Evolutionary conservation across 2,329 filamentous ascomycete genomes (phyloP).

Genomic region (Monilinia vaccinii-corymbosi): DNA sequence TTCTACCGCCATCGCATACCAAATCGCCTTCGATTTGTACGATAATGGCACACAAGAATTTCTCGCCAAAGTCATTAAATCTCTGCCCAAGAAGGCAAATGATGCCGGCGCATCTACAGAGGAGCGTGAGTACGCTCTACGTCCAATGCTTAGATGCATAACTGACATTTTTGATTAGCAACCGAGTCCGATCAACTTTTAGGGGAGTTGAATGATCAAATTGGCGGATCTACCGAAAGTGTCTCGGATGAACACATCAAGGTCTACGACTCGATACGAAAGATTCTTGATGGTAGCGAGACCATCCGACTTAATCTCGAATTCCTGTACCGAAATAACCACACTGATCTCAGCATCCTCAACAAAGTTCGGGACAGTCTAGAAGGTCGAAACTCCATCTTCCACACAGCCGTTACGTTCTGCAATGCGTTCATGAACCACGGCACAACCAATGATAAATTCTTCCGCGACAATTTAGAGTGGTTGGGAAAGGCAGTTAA

Average conservation of each 20-base stretch:
- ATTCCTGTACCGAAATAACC: conserved; percentile 93
- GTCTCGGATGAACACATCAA: conserved; percentile 44
- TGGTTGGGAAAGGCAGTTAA: conserved; percentile 98
- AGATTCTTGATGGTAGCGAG: conserved; percentile 77
- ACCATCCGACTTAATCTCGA: conserved; percentile 93
- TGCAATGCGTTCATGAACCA: conserved; percentile 99
- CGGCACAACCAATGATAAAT: conserved; percentile 94
- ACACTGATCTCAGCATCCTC: conserved; percentile 80
- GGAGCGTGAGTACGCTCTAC: conserved; percentile 29
- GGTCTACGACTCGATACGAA: conserved; percentile 54
- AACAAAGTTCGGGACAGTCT: conserved; percentile 96
- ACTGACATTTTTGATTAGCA: conserved; percentile 8
- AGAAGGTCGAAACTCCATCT: conserved; percentile 94
- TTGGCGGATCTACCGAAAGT: conserved; percentile 24
- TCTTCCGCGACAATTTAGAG: conserved; percentile 95
- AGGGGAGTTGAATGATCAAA: conserved; percentile 39
- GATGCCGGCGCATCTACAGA: conserved; percentile 33
- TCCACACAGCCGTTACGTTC: conserved; percentile 94
- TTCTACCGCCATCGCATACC: conserved; percentile 81
- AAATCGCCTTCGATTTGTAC: conserved; percentile 96
- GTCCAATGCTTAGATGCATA: no score
- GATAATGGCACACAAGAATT: conserved; percentile 99
- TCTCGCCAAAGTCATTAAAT: conserved; percentile 75
- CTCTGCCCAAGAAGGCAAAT: conserved; percentile 51
- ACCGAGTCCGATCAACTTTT: conserved; percentile 45